Percentiles rank a stretch among this genome's conserved stretches.
Conservation (phyloP, 2,329 filamentous ascomycete species). For the Ophiostoma ulmi region DNA sequence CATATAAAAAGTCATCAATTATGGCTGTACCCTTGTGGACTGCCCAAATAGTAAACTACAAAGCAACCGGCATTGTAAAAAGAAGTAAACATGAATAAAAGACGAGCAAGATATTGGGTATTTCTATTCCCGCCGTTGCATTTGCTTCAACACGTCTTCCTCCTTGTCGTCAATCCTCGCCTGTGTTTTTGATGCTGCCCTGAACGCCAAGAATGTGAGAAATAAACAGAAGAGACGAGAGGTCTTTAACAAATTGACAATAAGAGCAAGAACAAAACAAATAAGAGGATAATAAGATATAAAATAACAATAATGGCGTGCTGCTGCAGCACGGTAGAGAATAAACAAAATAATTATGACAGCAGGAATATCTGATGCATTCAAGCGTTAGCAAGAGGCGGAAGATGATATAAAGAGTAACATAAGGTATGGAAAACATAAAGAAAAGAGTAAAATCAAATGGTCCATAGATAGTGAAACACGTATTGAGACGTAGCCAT, state of each 20-base stretch:
- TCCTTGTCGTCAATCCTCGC: neutral
- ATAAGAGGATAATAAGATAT: neutral
- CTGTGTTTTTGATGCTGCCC: neutral
- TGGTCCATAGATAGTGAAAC: too few species aligned
- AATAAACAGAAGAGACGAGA: neutral
- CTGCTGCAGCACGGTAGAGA: neutral
- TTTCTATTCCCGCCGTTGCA: constrained; percentile 5
- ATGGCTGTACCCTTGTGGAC: neutral
- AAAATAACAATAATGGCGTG: neutral
- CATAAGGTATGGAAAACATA: neutral
- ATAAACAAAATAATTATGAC: neutral
- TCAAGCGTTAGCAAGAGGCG: too few species aligned
- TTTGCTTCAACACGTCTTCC: neutral
- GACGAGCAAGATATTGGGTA: constrained; percentile 8
- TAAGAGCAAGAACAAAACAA: neutral
- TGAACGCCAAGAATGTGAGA: neutral
- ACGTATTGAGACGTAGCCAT: neutral
- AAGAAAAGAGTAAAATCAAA: neutral
- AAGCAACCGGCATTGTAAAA: neutral
- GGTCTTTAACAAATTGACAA: too few species aligned
- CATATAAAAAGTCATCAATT: neutral
- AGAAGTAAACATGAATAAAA: neutral
- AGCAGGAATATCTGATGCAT: neutral
- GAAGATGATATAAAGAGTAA: neutral
- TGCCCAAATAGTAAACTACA: neutral